Conservation (phyloP, 225 moss, liverwort and hornwort species). For the Physcomitrellopsis africana region DNA sequence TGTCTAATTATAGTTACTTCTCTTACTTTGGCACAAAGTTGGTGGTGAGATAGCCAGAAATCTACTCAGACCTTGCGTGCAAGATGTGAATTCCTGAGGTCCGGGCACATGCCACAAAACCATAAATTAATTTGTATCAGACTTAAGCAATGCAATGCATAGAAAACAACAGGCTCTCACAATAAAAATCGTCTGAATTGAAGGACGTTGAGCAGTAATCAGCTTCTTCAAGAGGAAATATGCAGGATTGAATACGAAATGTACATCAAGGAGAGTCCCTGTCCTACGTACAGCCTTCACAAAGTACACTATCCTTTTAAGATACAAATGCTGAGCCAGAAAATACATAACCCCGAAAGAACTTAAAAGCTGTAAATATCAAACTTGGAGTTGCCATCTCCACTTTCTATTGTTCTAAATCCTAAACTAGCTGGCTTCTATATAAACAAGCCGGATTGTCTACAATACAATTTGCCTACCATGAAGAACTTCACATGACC, state of each 20-base stretch:
- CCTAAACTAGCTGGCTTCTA: constrained; percentile 60
- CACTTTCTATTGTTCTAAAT: constrained; percentile 39
- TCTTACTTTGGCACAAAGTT: too few relatives aligned
- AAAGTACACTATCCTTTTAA: constrained; percentile 44
- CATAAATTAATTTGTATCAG: too few relatives aligned
- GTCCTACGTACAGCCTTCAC: constrained; percentile 59
- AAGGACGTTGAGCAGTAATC: too few relatives aligned
- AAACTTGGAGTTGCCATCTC: constrained; percentile 50
- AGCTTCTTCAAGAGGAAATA: too few relatives aligned
- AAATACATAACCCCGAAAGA: constrained; percentile 51
- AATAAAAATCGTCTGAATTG: too few relatives aligned
- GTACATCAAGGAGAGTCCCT: constrained; percentile 58
- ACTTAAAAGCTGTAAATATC: constrained; percentile 53
- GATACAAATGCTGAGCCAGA: constrained; percentile 63
- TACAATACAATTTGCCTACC: constrained; percentile 60
- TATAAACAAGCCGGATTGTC: constrained; percentile 67
- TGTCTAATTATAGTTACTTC: too few relatives aligned
- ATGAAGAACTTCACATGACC: constrained; percentile 41
- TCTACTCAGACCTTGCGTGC: too few relatives aligned
- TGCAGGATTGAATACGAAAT: constrained; percentile 41
- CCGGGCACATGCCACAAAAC: too few relatives aligned
- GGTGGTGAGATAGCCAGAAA: too few relatives aligned
- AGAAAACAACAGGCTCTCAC: too few relatives aligned
- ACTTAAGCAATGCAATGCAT: too few relatives aligned
- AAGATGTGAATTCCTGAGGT: too few relatives aligned